phyloP scores from a whole-genome alignment of 768 basidiomycete genomes.

The Pleurotus tuber-regium region DNA sequence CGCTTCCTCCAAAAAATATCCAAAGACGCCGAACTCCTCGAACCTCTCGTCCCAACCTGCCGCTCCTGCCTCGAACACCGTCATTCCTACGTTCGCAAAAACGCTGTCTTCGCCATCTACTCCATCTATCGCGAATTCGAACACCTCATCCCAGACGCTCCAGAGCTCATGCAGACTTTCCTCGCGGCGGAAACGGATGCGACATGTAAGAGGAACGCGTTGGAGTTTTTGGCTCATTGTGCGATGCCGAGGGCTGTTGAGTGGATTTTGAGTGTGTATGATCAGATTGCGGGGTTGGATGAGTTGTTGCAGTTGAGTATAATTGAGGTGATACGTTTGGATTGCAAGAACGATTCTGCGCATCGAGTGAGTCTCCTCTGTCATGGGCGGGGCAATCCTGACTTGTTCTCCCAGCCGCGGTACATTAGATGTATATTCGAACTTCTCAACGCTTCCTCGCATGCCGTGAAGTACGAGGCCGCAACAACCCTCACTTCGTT shows the following conservation, averaged over 20 bases:
- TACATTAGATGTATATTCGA: constrained; percentile 96
- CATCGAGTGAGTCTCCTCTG: constrained; percentile 59
- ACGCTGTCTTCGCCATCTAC: constrained; percentile 95
- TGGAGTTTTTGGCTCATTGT: constrained; percentile 87
- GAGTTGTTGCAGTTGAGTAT: constrained; percentile 94
- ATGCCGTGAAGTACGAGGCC: constrained; percentile 97
- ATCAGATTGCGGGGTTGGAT: constrained; percentile 78
- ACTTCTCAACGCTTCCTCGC: constrained; percentile 82
- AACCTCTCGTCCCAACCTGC: constrained; percentile 93
- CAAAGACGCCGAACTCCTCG: constrained; percentile 89
- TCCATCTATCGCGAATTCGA: constrained; percentile 95
- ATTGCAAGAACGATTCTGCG: constrained; percentile 82
- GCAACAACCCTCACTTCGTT: constrained; percentile 92
- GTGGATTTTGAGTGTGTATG: constrained; percentile 84
- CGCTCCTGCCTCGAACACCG: constrained; percentile 95
- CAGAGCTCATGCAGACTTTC: constrained; percentile 95
- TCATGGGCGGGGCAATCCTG: constrained; percentile 1
- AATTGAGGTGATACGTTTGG: constrained; percentile 89
- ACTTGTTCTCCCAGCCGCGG: constrained; percentile 52
- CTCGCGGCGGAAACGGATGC: constrained; percentile 93
- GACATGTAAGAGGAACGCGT: constrained; percentile 96
- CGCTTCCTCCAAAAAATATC: constrained; percentile 95
- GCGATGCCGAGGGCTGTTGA: constrained; percentile 91
- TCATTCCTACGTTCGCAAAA: constrained; percentile 97
- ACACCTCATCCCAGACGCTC: constrained; percentile 92